Percentiles rank a stretch among this genome's conserved stretches.
These are phyloP conservation scores for Thraustochytrium striatum DNA, from an alignment of 352 stramenopile genomes.

Conservation along the genomic window DNA sequence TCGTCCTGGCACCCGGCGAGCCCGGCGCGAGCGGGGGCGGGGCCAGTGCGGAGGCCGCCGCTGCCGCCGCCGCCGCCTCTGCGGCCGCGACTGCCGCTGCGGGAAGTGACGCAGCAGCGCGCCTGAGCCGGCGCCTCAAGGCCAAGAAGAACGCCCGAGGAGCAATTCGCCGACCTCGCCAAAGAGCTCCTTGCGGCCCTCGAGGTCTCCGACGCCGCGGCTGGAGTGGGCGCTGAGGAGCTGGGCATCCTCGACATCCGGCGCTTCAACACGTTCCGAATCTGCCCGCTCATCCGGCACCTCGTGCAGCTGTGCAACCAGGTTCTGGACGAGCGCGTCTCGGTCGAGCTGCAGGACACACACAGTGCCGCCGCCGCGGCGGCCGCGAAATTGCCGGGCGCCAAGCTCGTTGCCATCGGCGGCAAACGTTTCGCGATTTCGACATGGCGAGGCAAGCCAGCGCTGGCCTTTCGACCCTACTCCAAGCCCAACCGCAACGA, in stretches of 20 bases:
- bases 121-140: no score
- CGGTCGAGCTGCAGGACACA: neutral
- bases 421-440: neutral
- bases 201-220: neutral
- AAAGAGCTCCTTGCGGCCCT: neutral
- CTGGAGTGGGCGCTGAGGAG: neutral
- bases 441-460: neutral
- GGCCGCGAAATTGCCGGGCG: neutral
- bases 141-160: no score
- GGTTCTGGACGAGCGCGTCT: neutral
- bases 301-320: slow-evolving; percentile 1
- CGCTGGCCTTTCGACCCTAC: slow-evolving; percentile 29
- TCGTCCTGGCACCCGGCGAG: neutral
- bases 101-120: no score
- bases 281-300: neutral
- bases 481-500: neutral
- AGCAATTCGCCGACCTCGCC: neutral
- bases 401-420: neutral
- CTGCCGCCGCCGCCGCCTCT: neutral
- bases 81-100: neutral
- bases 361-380: neutral
- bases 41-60: neutral
- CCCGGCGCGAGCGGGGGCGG: neutral
- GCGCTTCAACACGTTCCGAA: neutral
- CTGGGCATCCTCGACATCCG: neutral